These are phyloP conservation scores for Isatis lusitanica DNA, from an alignment of 441 rosid species.

Conservation along the genomic window DNA sequence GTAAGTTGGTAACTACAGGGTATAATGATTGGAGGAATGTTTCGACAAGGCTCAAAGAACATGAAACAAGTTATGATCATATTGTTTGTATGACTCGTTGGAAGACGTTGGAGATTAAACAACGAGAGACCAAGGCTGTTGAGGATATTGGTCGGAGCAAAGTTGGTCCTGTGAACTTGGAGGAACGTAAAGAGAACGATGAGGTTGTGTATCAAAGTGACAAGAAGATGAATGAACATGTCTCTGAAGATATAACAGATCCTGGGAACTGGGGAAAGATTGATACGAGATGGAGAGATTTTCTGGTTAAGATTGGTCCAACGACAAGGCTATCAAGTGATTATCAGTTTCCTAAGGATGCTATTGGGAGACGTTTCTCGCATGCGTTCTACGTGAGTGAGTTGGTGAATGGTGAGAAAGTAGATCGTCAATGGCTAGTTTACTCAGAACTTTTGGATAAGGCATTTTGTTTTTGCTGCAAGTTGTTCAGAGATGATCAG, in stretches of 20 bases:
- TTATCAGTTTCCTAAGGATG: background rate
- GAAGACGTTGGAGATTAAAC: background rate
- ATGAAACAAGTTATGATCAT: background rate
- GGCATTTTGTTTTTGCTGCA: background rate
- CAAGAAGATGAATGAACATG: background rate
- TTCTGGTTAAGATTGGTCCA: background rate
- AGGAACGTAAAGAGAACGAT: background rate
- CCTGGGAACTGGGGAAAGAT: background rate
- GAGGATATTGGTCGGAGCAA: background rate
- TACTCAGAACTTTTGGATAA: background rate
- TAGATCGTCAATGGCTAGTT: background rate
- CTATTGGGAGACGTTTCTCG: background rate
- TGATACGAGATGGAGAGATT: background rate
- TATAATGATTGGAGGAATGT: background rate
- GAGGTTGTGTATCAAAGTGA: background rate
- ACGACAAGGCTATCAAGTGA: background rate
- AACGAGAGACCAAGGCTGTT: background rate
- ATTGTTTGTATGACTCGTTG: constrained; percentile 3
- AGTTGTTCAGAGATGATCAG: background rate
- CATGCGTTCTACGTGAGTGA: background rate
- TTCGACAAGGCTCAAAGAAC: constrained; percentile 5
- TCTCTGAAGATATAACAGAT: background rate
- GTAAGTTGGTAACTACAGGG: background rate
- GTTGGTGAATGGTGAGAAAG: background rate
- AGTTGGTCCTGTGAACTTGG: background rate